These are phyloP conservation scores for Phragmites australis DNA, from an alignment of 176 grass and related monocot species.

Conservation along the genomic window DNA sequence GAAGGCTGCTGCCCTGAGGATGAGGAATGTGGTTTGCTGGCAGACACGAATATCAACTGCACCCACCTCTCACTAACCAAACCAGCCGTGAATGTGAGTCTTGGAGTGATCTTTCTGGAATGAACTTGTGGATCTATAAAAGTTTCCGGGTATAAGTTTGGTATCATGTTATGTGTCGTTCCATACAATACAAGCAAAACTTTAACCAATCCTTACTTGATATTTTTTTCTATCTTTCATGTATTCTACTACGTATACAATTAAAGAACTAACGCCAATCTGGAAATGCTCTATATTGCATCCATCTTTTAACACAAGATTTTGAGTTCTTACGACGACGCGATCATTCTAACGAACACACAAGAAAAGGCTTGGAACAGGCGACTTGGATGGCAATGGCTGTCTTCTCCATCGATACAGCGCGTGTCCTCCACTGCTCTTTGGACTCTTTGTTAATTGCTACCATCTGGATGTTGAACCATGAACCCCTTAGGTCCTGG, in stretches of 20 bases:
- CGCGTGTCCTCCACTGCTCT: too few relatives aligned
- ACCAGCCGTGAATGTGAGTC: not conserved
- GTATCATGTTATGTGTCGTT: not conserved
- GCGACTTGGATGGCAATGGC: too few relatives aligned
- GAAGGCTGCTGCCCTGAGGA: constrained; percentile 60
- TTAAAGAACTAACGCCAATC: too few relatives aligned
- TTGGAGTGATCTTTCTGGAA: not conserved
- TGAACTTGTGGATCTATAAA: not conserved
- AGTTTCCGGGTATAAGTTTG: not conserved
- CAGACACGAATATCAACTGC: not conserved
- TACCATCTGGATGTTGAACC: too few relatives aligned
- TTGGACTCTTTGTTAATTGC: too few relatives aligned
- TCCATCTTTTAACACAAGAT: not conserved
- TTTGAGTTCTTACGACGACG: not conserved
- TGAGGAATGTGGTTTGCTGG: constrained; percentile 37
- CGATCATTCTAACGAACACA: not conserved
- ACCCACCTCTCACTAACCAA: not conserved
- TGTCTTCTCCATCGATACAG: too few relatives aligned
- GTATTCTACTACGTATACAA: not conserved
- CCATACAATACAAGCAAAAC: not conserved
- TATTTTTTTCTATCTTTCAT: not conserved
- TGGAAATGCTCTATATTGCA: not conserved
- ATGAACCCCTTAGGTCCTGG: too few relatives aligned
- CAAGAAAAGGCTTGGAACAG: not conserved
- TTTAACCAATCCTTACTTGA: not conserved